Evolutionary conservation across 129 eudicot genomes (phyloP), one percentile per base, ranked within the genome.

Genomic region (Tagetes erecta): DNA sequence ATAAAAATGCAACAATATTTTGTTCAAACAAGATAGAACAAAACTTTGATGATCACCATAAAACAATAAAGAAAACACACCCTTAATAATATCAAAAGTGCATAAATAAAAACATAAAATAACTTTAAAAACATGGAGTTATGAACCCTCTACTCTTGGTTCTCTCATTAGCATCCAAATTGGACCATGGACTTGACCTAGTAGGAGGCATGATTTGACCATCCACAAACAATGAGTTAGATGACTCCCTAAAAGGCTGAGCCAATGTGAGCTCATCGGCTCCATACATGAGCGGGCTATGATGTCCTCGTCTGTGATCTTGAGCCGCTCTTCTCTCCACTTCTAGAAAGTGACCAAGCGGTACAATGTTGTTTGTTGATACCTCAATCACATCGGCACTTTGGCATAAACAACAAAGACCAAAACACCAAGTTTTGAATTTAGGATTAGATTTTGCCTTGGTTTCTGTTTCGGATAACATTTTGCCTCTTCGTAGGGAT

Each of bases 261-360:
- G 87, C 87, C 82, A 82, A 35, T 6, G 84, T 80, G 10, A 85
- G 63, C 74, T 83, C 93, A 60, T 84, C 92, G 6, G 89, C 87
- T 42, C 89, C 87, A 74, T 81, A 86, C 11, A 70, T 39, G 13
- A 78, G 53, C 7, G 83, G 86, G 64, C 83, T 70, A 44, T 68
- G 80, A 6, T 70, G 78, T 40, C 71, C 81, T 62, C 77, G 87
- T 50, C 82, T 76, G 13, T 81, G 80, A 20, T 79, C 86, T 8
- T 72, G 70, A 73, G 87, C 83, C 27, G 85, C 87, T 65, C 95
- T 86, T 80, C 95, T 83, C 76, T 88, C 95, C 64, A 86, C 87
- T 64, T 82, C 95, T 46, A 88, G 95, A 75, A 88, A 86, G 40
- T 86, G 95, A 68, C 88, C 95, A 11, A 88, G 86, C 33, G 95